phyloP scores from a whole-genome alignment of 2,329 filamentous ascomycete species.

The Cladobotryum protrusum region DNA sequence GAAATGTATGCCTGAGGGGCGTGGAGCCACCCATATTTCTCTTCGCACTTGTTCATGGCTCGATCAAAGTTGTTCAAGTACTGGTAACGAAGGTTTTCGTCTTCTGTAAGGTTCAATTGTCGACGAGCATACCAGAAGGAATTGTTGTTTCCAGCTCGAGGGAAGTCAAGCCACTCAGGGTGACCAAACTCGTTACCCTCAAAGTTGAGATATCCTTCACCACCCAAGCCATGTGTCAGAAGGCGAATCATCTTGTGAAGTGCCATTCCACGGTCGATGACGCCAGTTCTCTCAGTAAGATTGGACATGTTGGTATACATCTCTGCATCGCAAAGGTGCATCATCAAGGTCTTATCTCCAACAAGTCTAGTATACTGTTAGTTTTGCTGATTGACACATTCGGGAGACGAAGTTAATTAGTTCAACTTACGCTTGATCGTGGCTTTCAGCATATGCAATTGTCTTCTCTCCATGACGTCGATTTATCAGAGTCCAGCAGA shows the following conservation, averaged over 20 bases:
- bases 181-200: conserved; percentile 99
- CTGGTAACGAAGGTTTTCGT: conserved; percentile 76
- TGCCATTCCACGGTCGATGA: conserved; percentile 85
- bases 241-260: conserved; percentile 98
- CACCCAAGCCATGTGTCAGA: conserved; percentile 82
- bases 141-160: conserved; percentile 84
- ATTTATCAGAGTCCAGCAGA: conserved; percentile 86
- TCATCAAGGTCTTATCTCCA: conserved; percentile 93
- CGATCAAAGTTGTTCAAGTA: conserved; percentile 93
- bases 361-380: conserved; percentile 58
- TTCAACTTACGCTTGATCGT: conserved; percentile 83
- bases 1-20: conserved; percentile 83
- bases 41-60: conserved; percentile 81
- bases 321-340: conserved; percentile 96
- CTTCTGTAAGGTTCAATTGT: conserved; percentile 88
- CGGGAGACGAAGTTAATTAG: background rate
- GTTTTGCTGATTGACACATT: conserved; percentile 9
- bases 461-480: conserved; percentile 94
- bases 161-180: conserved; percentile 98
- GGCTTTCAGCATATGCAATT: conserved; percentile 94
- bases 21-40: conserved; percentile 87
- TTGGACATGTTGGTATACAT: conserved; percentile 97
- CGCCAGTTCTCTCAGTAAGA: conserved; percentile 73
- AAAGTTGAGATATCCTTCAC: conserved; percentile 97
- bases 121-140: conserved; percentile 92